Conservation (phyloP, 2,329 filamentous ascomycete genomes). For the Remersonia thermophila region DNA sequence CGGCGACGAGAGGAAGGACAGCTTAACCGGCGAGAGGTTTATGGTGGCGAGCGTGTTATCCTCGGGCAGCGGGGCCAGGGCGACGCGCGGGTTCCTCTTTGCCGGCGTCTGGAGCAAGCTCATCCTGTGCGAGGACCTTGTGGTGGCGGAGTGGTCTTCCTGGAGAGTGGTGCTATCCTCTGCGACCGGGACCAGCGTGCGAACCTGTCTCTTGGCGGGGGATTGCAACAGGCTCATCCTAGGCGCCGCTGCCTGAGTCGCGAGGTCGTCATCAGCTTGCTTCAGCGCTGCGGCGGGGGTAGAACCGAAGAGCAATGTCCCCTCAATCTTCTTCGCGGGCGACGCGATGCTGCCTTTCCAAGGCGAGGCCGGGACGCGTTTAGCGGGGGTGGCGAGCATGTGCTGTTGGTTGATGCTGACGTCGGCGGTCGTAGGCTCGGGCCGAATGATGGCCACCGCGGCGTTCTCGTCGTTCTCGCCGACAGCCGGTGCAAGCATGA, state of each 20-base stretch:
- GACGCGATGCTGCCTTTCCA: constrained; percentile 44
- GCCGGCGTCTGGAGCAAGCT: constrained; percentile 30
- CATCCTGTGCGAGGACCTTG: constrained; percentile 28
- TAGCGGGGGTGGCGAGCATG: constrained; percentile 42
- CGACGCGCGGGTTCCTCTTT: constrained; percentile 28
- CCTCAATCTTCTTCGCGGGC: constrained; percentile 43
- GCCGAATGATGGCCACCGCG: constrained; percentile 19
- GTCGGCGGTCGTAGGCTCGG: constrained; percentile 20
- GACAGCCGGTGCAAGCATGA: background rate
- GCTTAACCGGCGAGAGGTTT: constrained; percentile 31
- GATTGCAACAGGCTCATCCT: constrained; percentile 34
- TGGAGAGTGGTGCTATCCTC: too few relatives aligned
- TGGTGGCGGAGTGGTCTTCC: too few relatives aligned
- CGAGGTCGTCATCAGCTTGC: too few relatives aligned
- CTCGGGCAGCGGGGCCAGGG: constrained; percentile 26
- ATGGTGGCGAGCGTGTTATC: constrained; percentile 19
- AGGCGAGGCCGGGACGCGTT: constrained; percentile 38
- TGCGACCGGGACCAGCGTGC: too few relatives aligned
- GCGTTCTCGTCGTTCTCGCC: constrained; percentile 16
- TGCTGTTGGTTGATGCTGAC: too few relatives aligned
- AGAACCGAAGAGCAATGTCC: background rate
- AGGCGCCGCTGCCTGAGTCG: too few relatives aligned
- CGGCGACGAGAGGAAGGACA: constrained; percentile 36
- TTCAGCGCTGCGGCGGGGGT: too few relatives aligned
- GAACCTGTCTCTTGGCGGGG: too few relatives aligned